Evolutionary conservation across 805 yeast genomes (phyloP).

Genomic region (Candida maris): DNA sequence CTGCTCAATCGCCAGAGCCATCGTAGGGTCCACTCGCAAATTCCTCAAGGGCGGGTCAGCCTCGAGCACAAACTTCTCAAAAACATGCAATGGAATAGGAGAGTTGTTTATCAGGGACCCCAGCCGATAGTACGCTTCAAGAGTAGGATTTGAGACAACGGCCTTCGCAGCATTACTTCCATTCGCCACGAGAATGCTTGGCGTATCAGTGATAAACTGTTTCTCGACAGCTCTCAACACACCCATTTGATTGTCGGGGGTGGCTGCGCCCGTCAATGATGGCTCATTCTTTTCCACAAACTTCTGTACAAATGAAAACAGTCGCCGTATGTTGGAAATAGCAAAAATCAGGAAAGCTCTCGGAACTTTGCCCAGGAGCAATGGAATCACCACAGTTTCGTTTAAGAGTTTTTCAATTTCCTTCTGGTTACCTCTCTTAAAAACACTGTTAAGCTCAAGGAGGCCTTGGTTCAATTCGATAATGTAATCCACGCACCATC

Average conservation of each 20-base stretch:
- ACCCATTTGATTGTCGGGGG: constrained; percentile 32
- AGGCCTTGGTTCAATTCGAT: constrained; percentile 72
- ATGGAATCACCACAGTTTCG: constrained; percentile 46
- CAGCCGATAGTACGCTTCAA: constrained; percentile 49
- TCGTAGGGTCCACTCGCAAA: constrained; percentile 36
- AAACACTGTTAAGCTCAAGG: constrained; percentile 38
- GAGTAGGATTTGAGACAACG: constrained; percentile 39
- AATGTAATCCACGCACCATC: constrained; percentile 83
- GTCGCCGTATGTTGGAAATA: constrained; percentile 60
- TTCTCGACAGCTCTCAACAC: constrained; percentile 28
- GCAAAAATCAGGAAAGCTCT: constrained; percentile 64
- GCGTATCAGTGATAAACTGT: constrained; percentile 29
- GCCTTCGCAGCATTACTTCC: constrained; percentile 11
- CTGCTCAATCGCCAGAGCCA: constrained; percentile 54
- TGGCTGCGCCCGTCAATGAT: constrained; percentile 22
- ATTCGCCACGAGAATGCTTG: constrained; percentile 24
- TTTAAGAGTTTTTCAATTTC: constrained; percentile 21
- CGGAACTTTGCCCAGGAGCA: constrained; percentile 66
- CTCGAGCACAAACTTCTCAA: constrained; percentile 61
- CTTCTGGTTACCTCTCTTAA: constrained; percentile 22
- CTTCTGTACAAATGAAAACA: constrained; percentile 54
- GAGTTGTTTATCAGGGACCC: constrained; percentile 46
- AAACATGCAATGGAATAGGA: constrained; percentile 52
- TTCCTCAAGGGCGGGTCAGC: constrained; percentile 42
- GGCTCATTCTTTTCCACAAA: constrained; percentile 50